Base-by-base conservation (phyloP, 2,329 filamentous ascomycete species). In the Dendrostoma leiphaemia region DNA sequence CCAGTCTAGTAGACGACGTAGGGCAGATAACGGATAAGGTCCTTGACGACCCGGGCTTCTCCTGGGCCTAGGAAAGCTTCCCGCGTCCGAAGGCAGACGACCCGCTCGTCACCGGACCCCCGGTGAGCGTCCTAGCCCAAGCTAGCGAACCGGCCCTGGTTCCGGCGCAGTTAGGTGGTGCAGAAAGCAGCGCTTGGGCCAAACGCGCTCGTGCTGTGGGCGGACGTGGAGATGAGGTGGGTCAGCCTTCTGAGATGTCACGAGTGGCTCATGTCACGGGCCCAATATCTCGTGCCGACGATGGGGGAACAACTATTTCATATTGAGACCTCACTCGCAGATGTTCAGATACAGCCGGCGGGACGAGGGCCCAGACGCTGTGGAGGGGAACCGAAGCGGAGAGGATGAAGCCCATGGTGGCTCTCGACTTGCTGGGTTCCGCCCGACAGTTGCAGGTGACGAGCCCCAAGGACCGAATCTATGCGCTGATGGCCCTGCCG, bases 131-230 rank as follows among this genome's bases (percentile, higher is more conserved):
- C 35, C 2, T 48, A 26, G 26, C 1, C 1, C 1, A 10, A 26
- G 24, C 15, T 53, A n/a, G 13, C 3, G 19, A 3, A 3, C 3
- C 34, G 43, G 12, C 19, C 44, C 8, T 53, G 45, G 35, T 53
- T 53, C 19, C 0, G 2, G 0, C 51, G 51, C 21, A 44, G 51
- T 10, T 53, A 44, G 51, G 51, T 53, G 21, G 51, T 53, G 28
- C 51, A 53, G 15, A 44, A 53, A 32, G 51, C 45, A 34, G 51
- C 44, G 21, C 32, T 53, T 21, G 35, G 44, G 6, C 35, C 26
- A 8, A 37, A 48, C 9, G 24, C n/a, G 10, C 6, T 41, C 13
- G 9, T 48, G 28, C 34, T 53, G 35, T 48, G 43, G 44, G 51
- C 51, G 8, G 51, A 29, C 6, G 34, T 15, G 7, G 26, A 48